These are phyloP conservation scores for Alternaria triticimaculans DNA, from an alignment of 2,329 filamentous ascomycete genomes.

Conservation along the genomic window DNA sequence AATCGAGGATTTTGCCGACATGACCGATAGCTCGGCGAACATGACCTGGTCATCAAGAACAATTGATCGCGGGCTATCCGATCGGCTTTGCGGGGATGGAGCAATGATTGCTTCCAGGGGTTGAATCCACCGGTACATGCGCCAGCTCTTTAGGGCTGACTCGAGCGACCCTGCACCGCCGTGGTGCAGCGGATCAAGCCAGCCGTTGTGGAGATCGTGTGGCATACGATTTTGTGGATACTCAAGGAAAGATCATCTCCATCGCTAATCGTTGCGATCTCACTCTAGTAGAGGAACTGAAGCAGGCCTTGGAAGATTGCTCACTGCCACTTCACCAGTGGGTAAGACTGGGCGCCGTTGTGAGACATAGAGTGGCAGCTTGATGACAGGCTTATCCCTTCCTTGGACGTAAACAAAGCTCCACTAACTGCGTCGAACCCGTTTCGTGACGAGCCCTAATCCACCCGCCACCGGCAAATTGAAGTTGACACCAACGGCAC, in stretches of 20 bases:
- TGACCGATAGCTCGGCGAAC: neutral
- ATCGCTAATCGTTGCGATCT: neutral
- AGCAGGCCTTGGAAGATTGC: neutral
- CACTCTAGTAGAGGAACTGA: neutral
- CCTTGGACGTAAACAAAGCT: neutral
- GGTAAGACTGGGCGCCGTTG: neutral
- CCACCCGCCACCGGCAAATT: neutral
- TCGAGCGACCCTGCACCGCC: neutral
- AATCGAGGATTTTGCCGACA: neutral
- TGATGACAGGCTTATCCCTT: neutral
- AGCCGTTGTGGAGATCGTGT: neutral
- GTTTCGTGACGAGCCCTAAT: neutral
- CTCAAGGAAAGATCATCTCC: neutral
- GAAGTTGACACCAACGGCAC: neutral
- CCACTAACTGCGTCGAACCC: neutral
- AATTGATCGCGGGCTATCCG: neutral
- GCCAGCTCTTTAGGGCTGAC: neutral
- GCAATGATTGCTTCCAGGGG: slow-evolving; percentile 1
- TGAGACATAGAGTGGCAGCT: neutral
- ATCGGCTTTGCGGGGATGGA: neutral
- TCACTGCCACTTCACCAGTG: neutral
- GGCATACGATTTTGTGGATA: neutral
- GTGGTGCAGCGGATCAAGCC: neutral
- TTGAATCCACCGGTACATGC: neutral
- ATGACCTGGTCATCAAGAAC: neutral